Conservation (phyloP, 2,329 filamentous ascomycete species). For the Ilyonectria robusta region DNA sequence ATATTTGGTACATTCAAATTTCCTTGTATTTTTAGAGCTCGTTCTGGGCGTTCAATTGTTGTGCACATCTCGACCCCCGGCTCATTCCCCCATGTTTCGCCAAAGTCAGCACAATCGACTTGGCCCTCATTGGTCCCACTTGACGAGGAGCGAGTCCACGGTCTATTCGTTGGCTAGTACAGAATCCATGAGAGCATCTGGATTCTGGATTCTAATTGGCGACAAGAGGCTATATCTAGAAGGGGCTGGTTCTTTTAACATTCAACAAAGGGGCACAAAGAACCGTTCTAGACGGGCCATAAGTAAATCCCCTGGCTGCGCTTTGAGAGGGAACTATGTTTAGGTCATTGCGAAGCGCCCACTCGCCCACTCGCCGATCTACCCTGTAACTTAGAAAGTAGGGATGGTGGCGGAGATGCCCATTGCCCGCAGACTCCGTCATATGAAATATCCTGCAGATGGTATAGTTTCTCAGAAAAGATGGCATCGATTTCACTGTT, state of each 20-base stretch:
- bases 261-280: no score
- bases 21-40: neutral
- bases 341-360: no score
- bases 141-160: neutral
- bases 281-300: no score
- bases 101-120: conserved; percentile 44
- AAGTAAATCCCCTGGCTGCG: no score
- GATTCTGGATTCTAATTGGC: neutral
- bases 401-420: no score
- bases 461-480: neutral
- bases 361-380: no score
- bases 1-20: neutral
- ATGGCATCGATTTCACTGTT: neutral
- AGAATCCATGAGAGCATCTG: neutral
- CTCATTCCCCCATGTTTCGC: conserved; percentile 10
- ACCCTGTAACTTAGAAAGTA: no score
- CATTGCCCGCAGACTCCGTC: neutral
- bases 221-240: neutral
- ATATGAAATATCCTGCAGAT: neutral
- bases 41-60: conserved; percentile 7
- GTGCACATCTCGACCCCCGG: neutral
- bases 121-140: conserved; percentile 40
- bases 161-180: neutral
- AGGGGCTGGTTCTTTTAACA: neutral
- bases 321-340: no score